Evolutionary conservation across 2,329 filamentous ascomycete genomes (phyloP).

Genomic region (Colletotrichum sp.): DNA sequence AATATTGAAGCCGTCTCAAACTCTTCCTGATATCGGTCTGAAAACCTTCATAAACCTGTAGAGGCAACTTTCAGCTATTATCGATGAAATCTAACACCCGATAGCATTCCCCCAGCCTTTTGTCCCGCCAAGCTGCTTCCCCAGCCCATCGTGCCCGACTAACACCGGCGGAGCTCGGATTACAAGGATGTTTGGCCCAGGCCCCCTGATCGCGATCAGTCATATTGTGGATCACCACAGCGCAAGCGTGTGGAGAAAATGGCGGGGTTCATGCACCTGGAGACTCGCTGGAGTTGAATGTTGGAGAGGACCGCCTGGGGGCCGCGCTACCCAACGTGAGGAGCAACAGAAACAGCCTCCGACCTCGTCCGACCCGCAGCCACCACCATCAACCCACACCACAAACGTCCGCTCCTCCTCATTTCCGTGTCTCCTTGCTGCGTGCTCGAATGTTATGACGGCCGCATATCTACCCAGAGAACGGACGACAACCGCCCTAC

Average conservation of each 20-base stretch:
- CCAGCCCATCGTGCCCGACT: not conserved
- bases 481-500: not conserved
- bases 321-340: not conserved
- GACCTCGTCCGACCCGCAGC: not conserved
- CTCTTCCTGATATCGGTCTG: not conserved
- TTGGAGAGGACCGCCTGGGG: not conserved
- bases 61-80: not conserved
- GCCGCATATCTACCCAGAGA: not conserved
- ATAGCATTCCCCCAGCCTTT: not conserved
- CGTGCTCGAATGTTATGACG: not conserved
- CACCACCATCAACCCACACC: not conserved
- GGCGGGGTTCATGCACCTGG: constrained; percentile 2
- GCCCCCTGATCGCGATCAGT: not conserved
- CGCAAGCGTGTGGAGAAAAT: constrained; percentile 4
- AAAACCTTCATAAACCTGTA: not conserved
- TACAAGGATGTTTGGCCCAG: not conserved
- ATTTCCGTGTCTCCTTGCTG: not conserved
- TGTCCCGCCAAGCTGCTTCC: not conserved
- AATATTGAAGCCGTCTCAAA: not conserved
- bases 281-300: not conserved
- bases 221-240: not conserved
- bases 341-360: not conserved
- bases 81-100: not conserved
- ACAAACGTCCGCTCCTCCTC: not conserved
- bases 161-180: constrained; percentile 2